These are phyloP conservation scores for Hypoxylon crocopeplum DNA, from an alignment of 495 filamentous ascomycete species.

Conservation along the genomic window DNA sequence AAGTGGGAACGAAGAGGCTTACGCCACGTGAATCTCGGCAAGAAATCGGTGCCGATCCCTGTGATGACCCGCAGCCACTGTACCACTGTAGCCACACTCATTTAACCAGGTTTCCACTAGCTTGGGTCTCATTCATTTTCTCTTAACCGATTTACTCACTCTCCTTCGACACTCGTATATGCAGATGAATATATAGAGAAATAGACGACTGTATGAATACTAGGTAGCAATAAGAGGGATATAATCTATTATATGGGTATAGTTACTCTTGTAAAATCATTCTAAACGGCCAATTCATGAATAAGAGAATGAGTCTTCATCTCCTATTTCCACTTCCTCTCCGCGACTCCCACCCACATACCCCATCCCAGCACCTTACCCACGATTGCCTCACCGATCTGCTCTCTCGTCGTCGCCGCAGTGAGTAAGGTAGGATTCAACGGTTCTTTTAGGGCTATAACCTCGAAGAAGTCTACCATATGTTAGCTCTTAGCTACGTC, in stretches of 20 bases:
- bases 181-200: too few species aligned
- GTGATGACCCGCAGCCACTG: not conserved
- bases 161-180: too few species aligned
- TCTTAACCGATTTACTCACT: too few species aligned
- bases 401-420: conserved; percentile 46
- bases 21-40: conserved; percentile 22
- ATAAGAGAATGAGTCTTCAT: not conserved
- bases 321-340: conserved; percentile 46
- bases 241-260: too few species aligned
- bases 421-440: conserved; percentile 46
- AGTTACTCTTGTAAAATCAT: too few species aligned
- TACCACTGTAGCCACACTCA: not conserved
- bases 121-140: too few species aligned
- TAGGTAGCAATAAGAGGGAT: too few species aligned
- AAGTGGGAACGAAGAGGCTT: conserved; percentile 15
- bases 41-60: conserved; percentile 31
- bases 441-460: conserved; percentile 53
- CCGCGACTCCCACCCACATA: conserved; percentile 57
- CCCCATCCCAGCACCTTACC: conserved; percentile 61
- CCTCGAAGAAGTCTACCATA: conserved; percentile 51
- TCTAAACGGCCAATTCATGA: too few species aligned
- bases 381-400: conserved; percentile 48
- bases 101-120: not conserved
- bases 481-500: not conserved
- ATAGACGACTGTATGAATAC: too few species aligned